Evolutionary conservation across 78 protist genomes (phyloP).

Genomic region (Planoprotostelium fungivorum): DNA sequence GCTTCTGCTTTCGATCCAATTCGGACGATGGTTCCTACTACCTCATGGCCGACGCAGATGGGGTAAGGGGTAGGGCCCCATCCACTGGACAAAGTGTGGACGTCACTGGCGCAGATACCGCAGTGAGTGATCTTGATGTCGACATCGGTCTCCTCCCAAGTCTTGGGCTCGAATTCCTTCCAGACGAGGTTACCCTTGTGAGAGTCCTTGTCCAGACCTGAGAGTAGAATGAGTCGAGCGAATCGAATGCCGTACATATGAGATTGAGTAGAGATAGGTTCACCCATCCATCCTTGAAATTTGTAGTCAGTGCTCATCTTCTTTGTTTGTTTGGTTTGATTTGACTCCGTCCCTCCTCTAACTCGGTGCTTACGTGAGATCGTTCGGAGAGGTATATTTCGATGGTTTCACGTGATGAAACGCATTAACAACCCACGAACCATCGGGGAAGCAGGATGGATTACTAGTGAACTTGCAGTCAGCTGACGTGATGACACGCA

Average conservation of each 20-base stretch:
- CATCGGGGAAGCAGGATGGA: too few relatives aligned
- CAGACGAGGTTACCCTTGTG: not conserved
- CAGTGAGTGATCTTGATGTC: conserved; percentile 1
- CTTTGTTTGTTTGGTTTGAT: too few relatives aligned
- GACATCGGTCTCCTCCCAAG: not conserved
- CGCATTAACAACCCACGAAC: too few relatives aligned
- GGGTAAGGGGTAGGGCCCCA: not conserved
- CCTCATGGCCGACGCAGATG: not conserved
- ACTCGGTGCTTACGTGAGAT: too few relatives aligned
- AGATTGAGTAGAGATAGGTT: too few relatives aligned
- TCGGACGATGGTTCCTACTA: not conserved
- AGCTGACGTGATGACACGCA: too few relatives aligned
- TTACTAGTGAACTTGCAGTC: too few relatives aligned
- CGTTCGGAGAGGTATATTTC: too few relatives aligned
- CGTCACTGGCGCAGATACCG: not conserved
- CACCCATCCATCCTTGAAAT: not conserved
- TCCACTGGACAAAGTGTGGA: not conserved
- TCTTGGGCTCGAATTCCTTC: not conserved
- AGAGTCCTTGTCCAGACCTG: not conserved
- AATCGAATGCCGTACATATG: too few relatives aligned
- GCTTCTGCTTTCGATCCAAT: not conserved
- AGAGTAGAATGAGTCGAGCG: too few relatives aligned
- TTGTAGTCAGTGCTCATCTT: not conserved
- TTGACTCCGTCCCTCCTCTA: too few relatives aligned
- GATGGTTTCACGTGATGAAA: too few relatives aligned